phyloP scores from a whole-genome alignment of 805 yeast genomes.

The Schwanniomyces pseudopolymorphus region DNA sequence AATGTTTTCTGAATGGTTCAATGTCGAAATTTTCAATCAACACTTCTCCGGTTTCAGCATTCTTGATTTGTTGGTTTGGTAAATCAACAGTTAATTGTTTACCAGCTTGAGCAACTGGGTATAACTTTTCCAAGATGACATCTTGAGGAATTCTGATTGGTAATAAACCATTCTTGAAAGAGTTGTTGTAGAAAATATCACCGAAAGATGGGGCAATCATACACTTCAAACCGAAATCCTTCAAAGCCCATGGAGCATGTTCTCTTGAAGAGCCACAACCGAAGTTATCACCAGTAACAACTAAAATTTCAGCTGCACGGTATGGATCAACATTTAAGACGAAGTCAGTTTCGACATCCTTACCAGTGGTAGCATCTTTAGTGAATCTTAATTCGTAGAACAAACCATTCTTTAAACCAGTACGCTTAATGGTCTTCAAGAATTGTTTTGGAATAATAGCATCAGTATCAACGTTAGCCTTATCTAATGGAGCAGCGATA shows the following conservation, averaged over 20 bases:
- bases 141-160: slow-evolving; percentile 90
- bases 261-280: slow-evolving; percentile 99
- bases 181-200: slow-evolving; percentile 96
- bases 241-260: slow-evolving; percentile 99
- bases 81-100: slow-evolving; percentile 74
- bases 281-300: slow-evolving; percentile 94
- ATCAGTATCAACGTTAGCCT: slow-evolving; percentile 96
- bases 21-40: slow-evolving; percentile 82
- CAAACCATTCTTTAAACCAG: slow-evolving; percentile 85
- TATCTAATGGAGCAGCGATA: slow-evolving; percentile 89
- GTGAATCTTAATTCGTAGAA: slow-evolving; percentile 86
- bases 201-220: slow-evolving; percentile 98
- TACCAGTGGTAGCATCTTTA: slow-evolving; percentile 63
- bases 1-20: slow-evolving; percentile 91
- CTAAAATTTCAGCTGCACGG: slow-evolving; percentile 74
- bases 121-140: slow-evolving; percentile 64
- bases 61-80: slow-evolving; percentile 78
- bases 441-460: slow-evolving; percentile 99
- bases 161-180: slow-evolving; percentile 91
- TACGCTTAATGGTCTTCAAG: slow-evolving; percentile 95
- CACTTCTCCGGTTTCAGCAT: slow-evolving; percentile 59
- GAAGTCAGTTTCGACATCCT: slow-evolving; percentile 83
- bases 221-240: slow-evolving; percentile 94
- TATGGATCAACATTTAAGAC: slow-evolving; percentile 84
- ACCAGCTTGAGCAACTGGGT: slow-evolving; percentile 80